Conservation (phyloP, 371 early-diverging fungal genomes). For the Nosema muscidifuracis region DNA sequence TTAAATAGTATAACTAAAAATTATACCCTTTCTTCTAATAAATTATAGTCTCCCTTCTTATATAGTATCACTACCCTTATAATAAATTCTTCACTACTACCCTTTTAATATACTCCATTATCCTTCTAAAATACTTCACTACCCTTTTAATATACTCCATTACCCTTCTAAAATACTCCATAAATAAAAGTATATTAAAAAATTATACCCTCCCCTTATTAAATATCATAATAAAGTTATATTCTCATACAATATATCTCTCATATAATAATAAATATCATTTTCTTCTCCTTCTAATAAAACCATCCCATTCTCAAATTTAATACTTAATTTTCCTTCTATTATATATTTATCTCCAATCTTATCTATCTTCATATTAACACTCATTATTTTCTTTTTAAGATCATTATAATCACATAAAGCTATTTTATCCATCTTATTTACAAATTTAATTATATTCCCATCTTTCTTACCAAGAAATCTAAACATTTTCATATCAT, state of each 20-base stretch:
- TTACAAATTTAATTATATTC: background rate
- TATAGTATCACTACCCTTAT: too few species aligned
- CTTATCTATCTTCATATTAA: conserved; percentile 1
- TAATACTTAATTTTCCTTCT: background rate
- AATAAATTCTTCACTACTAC: too few species aligned
- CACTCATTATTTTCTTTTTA: background rate
- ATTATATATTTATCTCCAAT: background rate
- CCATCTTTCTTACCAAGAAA: background rate
- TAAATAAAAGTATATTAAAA: too few species aligned
- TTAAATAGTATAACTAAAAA: too few species aligned
- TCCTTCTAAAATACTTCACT: too few species aligned
- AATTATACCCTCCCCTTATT: too few species aligned
- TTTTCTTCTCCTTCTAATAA: conserved; percentile 5
- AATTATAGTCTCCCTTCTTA: too few species aligned
- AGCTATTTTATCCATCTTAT: background rate
- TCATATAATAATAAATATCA: background rate
- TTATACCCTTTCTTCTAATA: too few species aligned
- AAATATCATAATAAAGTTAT: too few species aligned
- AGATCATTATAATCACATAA: background rate
- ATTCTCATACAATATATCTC: conserved; percentile 7
- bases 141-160: too few species aligned
- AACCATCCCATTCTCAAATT: background rate
- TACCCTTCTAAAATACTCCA: too few species aligned
- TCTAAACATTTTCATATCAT: background rate
- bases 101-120: too few species aligned